These are phyloP conservation scores for Lithohypha guttulata DNA, from an alignment of 2,329 filamentous ascomycete species.

Conservation along the genomic window DNA sequence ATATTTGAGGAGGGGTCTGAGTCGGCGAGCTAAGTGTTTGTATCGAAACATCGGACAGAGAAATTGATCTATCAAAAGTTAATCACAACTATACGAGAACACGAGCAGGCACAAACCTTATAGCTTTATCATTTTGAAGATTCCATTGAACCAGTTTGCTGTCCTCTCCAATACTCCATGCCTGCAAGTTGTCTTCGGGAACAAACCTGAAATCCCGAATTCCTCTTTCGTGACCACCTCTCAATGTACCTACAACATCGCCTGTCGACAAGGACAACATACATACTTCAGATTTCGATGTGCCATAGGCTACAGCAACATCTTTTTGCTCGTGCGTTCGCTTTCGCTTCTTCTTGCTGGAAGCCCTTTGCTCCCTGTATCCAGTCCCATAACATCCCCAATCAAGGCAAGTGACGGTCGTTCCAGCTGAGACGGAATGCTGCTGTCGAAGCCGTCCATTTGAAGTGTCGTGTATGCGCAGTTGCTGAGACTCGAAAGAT, in stretches of 20 bases:
- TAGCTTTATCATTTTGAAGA: constrained; percentile 32
- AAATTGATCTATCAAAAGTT: constrained; percentile 29
- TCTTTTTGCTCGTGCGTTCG: constrained; percentile 30
- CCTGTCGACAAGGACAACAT: constrained; percentile 41
- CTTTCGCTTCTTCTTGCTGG: constrained; percentile 43
- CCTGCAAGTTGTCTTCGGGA: constrained; percentile 37
- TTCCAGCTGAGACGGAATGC: constrained; percentile 37
- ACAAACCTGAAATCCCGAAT: constrained; percentile 43
- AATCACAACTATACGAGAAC: constrained; percentile 6
- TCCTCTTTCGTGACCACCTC: constrained; percentile 37
- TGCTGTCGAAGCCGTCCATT: constrained; percentile 42
- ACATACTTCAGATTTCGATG: constrained; percentile 38
- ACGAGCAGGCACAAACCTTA: constrained; percentile 29
- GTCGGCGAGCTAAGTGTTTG: constrained; percentile 33
- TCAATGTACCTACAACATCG: constrained; percentile 35
- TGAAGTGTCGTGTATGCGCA: constrained; percentile 42
- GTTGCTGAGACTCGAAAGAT: constrained; percentile 41
- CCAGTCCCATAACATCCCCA: constrained; percentile 36
- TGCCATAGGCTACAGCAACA: constrained; percentile 40
- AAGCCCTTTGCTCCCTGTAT: constrained; percentile 26
- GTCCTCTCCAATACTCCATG: constrained; percentile 45
- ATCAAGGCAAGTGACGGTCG: constrained; percentile 39
- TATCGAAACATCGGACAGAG: constrained; percentile 33
- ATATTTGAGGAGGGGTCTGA: constrained; percentile 32
- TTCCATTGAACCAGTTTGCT: constrained; percentile 44